A percentile compares a stretch with the other conserved stretches of the same genome.
Conservation (phyloP, 1,284 basidiomycete genomes). For the Ceratobasidium papillatum region DNA sequence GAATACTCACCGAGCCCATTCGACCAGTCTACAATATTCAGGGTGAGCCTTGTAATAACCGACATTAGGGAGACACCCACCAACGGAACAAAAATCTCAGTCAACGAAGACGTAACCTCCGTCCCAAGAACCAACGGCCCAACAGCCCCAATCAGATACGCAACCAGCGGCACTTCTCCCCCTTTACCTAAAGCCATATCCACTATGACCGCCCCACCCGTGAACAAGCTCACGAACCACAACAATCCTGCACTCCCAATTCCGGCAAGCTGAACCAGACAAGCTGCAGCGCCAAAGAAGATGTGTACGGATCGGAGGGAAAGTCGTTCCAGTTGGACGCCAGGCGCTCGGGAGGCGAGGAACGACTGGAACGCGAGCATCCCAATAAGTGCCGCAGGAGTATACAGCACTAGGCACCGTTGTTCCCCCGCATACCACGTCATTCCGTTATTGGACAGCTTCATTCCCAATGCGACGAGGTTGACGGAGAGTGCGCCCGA, state of each 20-base stretch:
- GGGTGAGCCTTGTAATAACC: neutral
- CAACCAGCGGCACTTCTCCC: slow-evolving; percentile 61
- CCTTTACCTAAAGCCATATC: slow-evolving; percentile 52
- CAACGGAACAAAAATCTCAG: slow-evolving; percentile 93
- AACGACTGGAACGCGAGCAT: slow-evolving; percentile 58
- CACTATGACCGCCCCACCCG: slow-evolving; percentile 45
- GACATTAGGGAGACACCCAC: slow-evolving; percentile 58
- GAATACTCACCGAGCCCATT: slow-evolving; percentile 61
- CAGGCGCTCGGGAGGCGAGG: slow-evolving; percentile 53
- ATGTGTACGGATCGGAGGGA: slow-evolving; percentile 32
- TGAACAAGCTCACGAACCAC: slow-evolving; percentile 44
- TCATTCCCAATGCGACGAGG: slow-evolving; percentile 76
- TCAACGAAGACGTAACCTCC: slow-evolving; percentile 72
- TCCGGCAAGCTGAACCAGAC: slow-evolving; percentile 44
- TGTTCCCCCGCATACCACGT: slow-evolving; percentile 84
- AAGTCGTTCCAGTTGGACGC: slow-evolving; percentile 45
- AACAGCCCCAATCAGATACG: slow-evolving; percentile 72
- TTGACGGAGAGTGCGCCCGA: slow-evolving; percentile 75
- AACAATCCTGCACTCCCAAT: slow-evolving; percentile 42
- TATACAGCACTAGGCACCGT: slow-evolving; percentile 78
- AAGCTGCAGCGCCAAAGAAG: slow-evolving; percentile 44
- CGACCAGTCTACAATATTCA: slow-evolving; percentile 67
- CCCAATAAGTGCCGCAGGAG: slow-evolving; percentile 76
- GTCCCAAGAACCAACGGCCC: slow-evolving; percentile 73
- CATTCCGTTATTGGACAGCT: slow-evolving; percentile 70